Evolutionary conservation across 2,329 filamentous ascomycete genomes (phyloP), one percentile per base, ranked within the genome.

Genomic region (Ceratocystis lukuohia): DNA sequence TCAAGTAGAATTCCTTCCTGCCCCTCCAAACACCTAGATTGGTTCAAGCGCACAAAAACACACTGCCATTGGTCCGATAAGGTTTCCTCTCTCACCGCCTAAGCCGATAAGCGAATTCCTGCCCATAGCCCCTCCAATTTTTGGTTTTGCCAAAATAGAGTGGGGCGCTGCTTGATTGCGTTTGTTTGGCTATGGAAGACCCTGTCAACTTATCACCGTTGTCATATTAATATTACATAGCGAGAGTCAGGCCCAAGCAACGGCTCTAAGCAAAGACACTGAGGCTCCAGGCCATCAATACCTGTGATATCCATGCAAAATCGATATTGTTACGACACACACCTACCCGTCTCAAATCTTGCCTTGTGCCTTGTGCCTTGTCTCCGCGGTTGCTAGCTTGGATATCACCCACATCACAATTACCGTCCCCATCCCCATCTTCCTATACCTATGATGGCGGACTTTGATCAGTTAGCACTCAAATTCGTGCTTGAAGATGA

Each of bases 401-500:
- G 37, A 15, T 41, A 41, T 15, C 37, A 41, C 12, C 10, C 10
- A 41, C 37, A 41, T 53, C 20, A 53, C 12, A 20, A 28, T 25
- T 48, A 48, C 46, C 46, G n/a, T 41, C 22, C 20, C n/a, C 48
- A 50, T 50, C 8, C 20, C 17, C 46, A 48, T 50, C n/a, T 50
- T 22, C n/a, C 17, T 22, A 48, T 10, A 20, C 20, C 22, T 65
- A 71, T 28, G 70, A 83, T 83, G 81, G 77, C 79, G 63, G 77
- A 76, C 71, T 78, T 83, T 70, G 77, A 78, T 69, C 79, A 81
- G 70, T 77, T 82, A 69, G 81, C 81, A 44, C 74, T 82, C 65
- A 77, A 81, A 69, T 83, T 80, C 72, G 80, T 83, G 67, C 78
- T 83, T 50, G 75, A 79, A 7, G 80, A 83, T 65, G 76, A 80